Evolutionary conservation across 148 eudicot species (phyloP).

Genomic region (Fagopyrum homotropicum): DNA sequence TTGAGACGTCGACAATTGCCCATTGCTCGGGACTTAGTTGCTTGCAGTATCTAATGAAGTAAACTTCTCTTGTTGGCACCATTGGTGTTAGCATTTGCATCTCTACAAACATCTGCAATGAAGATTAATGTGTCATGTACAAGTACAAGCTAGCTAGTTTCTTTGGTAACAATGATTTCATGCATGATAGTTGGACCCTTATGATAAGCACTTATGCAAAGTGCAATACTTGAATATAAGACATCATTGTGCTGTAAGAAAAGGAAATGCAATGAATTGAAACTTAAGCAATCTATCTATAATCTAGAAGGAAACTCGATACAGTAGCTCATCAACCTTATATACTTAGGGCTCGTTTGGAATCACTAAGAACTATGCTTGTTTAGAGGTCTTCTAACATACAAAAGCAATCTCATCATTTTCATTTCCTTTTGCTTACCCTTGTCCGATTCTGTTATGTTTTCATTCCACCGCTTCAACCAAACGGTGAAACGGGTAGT

Average conservation of each 20-base stretch:
- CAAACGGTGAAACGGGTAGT: background rate
- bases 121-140: constrained; percentile 2
- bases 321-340: too few relatives aligned
- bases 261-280: constrained; percentile 15
- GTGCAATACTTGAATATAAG: constrained; percentile 15
- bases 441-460: too few relatives aligned
- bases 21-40: constrained; percentile 78
- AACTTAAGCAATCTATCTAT: constrained; percentile 39
- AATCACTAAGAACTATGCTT: too few relatives aligned
- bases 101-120: constrained; percentile 69
- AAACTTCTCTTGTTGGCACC: constrained; percentile 82
- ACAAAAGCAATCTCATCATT: too few relatives aligned
- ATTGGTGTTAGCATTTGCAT: constrained; percentile 83
- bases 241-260: constrained; percentile 66
- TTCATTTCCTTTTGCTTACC: too few relatives aligned
- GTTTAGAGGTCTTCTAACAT: too few relatives aligned
- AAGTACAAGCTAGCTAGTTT: constrained; percentile 60
- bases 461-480: too few relatives aligned
- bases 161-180: constrained; percentile 67
- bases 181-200: constrained; percentile 32
- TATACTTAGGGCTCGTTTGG: too few relatives aligned
- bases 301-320: background rate
- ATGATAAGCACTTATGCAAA: too few relatives aligned
- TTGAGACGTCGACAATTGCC: constrained; percentile 86
- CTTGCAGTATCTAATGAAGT: constrained; percentile 83